Conservation (phyloP, 306 rosid species). For the Vachellia pachyceras region DNA sequence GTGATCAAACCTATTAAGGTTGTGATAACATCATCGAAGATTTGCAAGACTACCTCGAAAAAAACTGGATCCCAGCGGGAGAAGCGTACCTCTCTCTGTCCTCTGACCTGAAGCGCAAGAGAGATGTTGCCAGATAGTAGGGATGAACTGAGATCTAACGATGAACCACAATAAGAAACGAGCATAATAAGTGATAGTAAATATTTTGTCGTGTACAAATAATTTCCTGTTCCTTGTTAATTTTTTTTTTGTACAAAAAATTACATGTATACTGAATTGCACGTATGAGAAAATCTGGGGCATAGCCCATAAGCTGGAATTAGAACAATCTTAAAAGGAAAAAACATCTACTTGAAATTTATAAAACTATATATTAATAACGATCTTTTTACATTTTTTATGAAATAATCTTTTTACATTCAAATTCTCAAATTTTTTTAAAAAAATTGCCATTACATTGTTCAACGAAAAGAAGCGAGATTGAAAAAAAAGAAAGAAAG, state of each 20-base stretch:
- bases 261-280: neutral
- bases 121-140: conserved; percentile 31
- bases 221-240: neutral
- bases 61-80: conserved; percentile 38
- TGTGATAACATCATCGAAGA: neutral
- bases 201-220: neutral
- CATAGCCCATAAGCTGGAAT: neutral
- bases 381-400: no score
- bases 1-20: neutral
- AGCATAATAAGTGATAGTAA: neutral
- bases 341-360: no score
- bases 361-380: no score
- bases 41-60: neutral
- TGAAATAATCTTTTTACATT: no score
- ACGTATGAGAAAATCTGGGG: neutral
- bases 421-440: no score
- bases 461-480: no score
- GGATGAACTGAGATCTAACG: conserved; percentile 46
- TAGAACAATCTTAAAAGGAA: no score
- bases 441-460: no score
- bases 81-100: conserved; percentile 33
- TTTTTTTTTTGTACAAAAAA: no score
- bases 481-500: no score
- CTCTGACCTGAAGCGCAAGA: conserved; percentile 58
- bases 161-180: conserved; percentile 38